Evolutionary conservation across 2,329 filamentous ascomycete genomes (phyloP), one percentile per base, ranked within the genome.

Genomic region (Endothia cerciana): DNA sequence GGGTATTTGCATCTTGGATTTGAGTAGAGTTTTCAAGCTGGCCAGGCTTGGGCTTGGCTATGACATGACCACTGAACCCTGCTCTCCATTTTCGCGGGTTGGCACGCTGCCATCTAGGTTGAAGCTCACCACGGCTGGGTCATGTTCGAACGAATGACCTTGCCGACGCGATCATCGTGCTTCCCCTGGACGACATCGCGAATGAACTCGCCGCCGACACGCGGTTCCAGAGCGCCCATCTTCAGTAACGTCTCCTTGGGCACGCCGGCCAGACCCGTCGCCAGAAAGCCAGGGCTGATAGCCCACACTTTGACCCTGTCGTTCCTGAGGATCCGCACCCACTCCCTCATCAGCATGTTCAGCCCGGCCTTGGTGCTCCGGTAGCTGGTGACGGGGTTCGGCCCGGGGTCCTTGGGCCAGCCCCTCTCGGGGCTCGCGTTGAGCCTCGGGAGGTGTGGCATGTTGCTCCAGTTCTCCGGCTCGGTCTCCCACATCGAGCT

Each of bases 341-440:
- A 86, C 15, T 82, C 77, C 55, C 83, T 68, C 77, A 81, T 81
- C 65, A 83, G 51, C 75, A 84, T 85, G 36, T 82, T 84, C 66
- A 84, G 63, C 0, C 77, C 82, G 1, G 77, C 75, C 72, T 84
- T 84, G 22, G 74, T 74, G 58, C 73, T 72, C 13, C 80, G 74
- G 63, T 83, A 82, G 36, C 45, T 53, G 13, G 74, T 72, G 1
- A 72, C 73, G 0, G 68, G 69, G 56, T 69, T 67, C 38, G 49
- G 2, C 11, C 72, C 72, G 41, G 71, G 71, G 1, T 65, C 53
- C 71, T 84, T 84, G 0, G 82, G 83, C 82, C 83, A 85, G 0
- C 82, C 82, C 3, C 74, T 28, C 19, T 51, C 74, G 3, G 71
- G 63, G 19, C 68, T 60, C 33, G 63, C 51, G 49, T 65, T 68